Evolutionary conservation across 164 flowering plant genomes (phyloP), one percentile per base, ranked within the genome.

Genomic region (Vitis cinerea): DNA sequence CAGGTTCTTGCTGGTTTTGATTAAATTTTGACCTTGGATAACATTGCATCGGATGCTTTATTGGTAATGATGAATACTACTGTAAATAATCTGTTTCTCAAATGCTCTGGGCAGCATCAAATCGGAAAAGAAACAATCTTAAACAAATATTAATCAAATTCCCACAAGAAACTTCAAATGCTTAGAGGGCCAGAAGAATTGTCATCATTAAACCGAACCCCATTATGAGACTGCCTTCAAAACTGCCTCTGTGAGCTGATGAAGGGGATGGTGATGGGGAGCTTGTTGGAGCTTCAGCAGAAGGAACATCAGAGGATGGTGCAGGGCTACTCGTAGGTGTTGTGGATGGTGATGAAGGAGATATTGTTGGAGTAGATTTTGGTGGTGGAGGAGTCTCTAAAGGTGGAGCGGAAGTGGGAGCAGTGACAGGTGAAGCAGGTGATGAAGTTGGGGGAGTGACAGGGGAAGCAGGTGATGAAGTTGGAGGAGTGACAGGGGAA

Each of bases 191-290:
- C 61, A 70, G 59, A 64, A 78, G 17, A 59, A 78, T 52, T 48
- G 73, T 60, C 47, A 70, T n/a, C 11, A 67, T 73, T 55, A 74
- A 49, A 29, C 74, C 50, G 12, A 81, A 53, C 47, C 70, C 76
- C 56, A 65, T 60, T 27, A 66, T 48, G 29, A 74, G 49, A 23
- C 47, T 59, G 19, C 31, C 51, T 17, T 48, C 44, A 49, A 51
- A 51, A 48, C 61, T 23, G 30, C 51, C 48, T 47, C 51, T 71
- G 61, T 55, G 16, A 19, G 75, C 77, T 30, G 79, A 69, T 59
- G 83, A 72, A 2, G 72, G 60, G 49, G 79, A n/a, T 29, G 71
- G 61, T 27, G 69, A 2, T 17, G 37, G 53, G 11, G 58, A 37
- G 19, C 48, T 10, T 48, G 54, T 27, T 12, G 70, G 56, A 15